Base-by-base conservation (phyloP, 1,284 basidiomycete species). In the Pterulicium gracile region DNA sequence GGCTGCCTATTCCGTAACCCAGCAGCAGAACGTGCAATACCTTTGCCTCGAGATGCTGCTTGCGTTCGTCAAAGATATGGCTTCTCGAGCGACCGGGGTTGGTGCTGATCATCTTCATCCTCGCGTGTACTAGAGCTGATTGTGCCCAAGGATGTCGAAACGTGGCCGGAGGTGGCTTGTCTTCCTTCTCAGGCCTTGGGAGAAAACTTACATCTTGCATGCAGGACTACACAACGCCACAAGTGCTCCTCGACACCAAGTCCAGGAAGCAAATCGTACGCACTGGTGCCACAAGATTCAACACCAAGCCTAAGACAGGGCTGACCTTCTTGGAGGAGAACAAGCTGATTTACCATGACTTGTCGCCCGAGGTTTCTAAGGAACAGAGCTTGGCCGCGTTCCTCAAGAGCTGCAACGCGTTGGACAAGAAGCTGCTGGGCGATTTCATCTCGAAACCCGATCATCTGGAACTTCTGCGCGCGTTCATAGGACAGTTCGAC, bases 381-480 rank as follows among this genome's bases (percentile, higher is more conserved):
- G 66, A 67, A 24, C 72, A 69, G 48, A 88, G 77, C 58, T 68
- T 83, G 27, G 95, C 96, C 3, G 75, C 61, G 32, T 98, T 98
- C 64, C 67, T 99, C 51, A 94, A 94, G 64, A 80, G 75, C 39
- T 91, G 86, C 47, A 80, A 85, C 1, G 72, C 88, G 24, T 70
- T 98, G 24, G 94, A 99, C 65, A 99, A 99, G 67, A 87, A 89
- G 50, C 67, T 96, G 1, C 69, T 99, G 1, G 96, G 96, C 4
- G 96, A 98, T 60, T 98, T 84, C 61, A 79, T 98, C 44, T 94
- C 91, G 3, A 79, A 81, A 46, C 89, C 90, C 1, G 93, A 96
- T 45, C 92, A 95, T 55, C 57, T 85, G 7, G 88, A 89, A 3
- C 64, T 98, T 1, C 66, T 98, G 48, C 88, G 81, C 59, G 88